Evolutionary conservation across 2,329 filamentous ascomycete species (phyloP), one percentile per base, ranked within the genome.

Genomic region (Tolypocladium amazonense): DNA sequence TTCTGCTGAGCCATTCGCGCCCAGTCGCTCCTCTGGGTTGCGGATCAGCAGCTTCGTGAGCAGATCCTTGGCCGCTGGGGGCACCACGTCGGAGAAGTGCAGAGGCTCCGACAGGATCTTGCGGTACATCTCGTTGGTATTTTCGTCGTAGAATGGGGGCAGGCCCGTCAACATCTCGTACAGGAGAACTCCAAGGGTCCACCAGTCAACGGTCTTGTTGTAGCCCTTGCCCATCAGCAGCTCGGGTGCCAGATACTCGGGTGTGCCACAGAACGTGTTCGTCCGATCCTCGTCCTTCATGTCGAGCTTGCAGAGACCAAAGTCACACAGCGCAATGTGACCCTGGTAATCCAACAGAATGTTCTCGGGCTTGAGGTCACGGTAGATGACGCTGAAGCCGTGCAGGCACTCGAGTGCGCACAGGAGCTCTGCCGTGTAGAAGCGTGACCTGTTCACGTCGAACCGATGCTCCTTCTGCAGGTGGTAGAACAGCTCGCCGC

Each of bases 231-330:
- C 93, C 70, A 96, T 87, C 37, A 99, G 81, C 61, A 99, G 82
- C 73, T 99, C 94, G 0, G 94, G 94, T 2, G 94, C 94, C 56
- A 97, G 85, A 70, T 99, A 99, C 76, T 99, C 94, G 53, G 94
- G 94, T 6, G 94, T 99, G 64, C 94, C 94, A 71, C 94, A 97
- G 80, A 97, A 97, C 2, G 92, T 97, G 78, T 97, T 97, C 39
- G 94, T 97, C 67, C 91, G 87, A 76, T 99, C 94, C 74, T 97
- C 93, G 69, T 97, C 94, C 82, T 97, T 97, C 92, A 97, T 97
- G 71, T 97, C 93, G 61, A 97, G 81, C 78, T 97, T 97, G 82
- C 94, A 97, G 23, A 99, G 87, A 64, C 94, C 94, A 71, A 99
- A 97, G 74, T 99, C 94, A 72, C 94, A 99, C 18, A 99, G 84